These are phyloP conservation scores for Dioszegia aurantiaca DNA, from an alignment of 768 basidiomycete species.

Conservation along the genomic window DNA sequence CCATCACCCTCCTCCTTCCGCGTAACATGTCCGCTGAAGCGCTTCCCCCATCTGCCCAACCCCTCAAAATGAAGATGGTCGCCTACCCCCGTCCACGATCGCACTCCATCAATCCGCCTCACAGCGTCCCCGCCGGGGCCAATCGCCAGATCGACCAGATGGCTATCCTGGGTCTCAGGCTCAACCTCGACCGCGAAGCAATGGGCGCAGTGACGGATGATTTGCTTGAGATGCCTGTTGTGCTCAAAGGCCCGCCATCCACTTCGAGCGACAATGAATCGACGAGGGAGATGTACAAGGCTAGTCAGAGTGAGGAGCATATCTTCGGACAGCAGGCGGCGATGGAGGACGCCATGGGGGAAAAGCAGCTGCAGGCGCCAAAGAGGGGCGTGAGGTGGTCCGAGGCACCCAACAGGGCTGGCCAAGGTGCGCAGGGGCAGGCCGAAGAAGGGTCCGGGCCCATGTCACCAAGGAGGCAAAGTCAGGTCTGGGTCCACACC, in stretches of 20 bases:
- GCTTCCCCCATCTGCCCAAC: slow-evolving; percentile 15
- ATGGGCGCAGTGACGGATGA: slow-evolving; percentile 13
- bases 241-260: neutral
- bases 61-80: slow-evolving; percentile 6
- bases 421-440: too few relatives aligned
- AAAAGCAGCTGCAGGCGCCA: neutral
- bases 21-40: slow-evolving; percentile 42
- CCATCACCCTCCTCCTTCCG: slow-evolving; percentile 32
- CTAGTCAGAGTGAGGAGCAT: slow-evolving; percentile 10
- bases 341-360: neutral
- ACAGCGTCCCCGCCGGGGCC: neutral
- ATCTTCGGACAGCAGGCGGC: neutral
- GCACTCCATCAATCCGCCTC: neutral
- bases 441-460: neutral
- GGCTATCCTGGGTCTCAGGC: slow-evolving; percentile 32
- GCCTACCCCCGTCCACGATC: slow-evolving; percentile 13
- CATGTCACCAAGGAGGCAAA: slow-evolving; percentile 6
- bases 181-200: slow-evolving; percentile 33
- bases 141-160: slow-evolving; percentile 7
- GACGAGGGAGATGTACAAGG: neutral
- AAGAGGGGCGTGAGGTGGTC: slow-evolving; percentile 14
- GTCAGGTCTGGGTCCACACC: slow-evolving; percentile 10
- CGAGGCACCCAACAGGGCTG: neutral
- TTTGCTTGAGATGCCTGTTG: neutral
- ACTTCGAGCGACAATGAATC: neutral